Evolutionary conservation across 2,329 filamentous ascomycete species (phyloP).

Genomic region (Fusarium bulbicola): DNA sequence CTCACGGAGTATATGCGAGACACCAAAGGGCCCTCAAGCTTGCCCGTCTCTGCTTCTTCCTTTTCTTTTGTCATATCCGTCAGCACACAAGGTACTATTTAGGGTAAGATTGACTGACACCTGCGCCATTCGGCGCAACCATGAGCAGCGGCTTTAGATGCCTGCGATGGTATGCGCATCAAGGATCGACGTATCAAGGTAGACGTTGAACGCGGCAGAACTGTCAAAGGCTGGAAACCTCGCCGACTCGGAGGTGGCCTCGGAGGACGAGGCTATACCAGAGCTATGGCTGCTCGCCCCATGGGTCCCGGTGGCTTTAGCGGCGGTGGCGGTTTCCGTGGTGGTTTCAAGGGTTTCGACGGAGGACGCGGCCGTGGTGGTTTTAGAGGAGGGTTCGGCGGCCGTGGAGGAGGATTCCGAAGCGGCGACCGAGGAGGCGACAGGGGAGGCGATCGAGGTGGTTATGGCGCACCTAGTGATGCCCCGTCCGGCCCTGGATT

Average conservation of each 20-base stretch:
- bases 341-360: conserved; percentile 58
- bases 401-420: conserved; percentile 65
- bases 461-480: conserved; percentile 62
- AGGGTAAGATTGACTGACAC: conserved; percentile 77
- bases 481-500: conserved; percentile 69
- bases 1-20: conserved; percentile 56
- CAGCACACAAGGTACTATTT: conserved; percentile 37
- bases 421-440: conserved; percentile 46
- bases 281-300: conserved; percentile 77
- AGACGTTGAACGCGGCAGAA: conserved; percentile 95
- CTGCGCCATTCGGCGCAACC: conserved; percentile 65
- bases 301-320: conserved; percentile 68
- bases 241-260: conserved; percentile 91
- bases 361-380: conserved; percentile 56
- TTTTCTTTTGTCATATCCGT: conserved; percentile 40
- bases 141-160: conserved; percentile 86
- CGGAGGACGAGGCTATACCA: conserved; percentile 92
- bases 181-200: conserved; percentile 92
- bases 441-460: conserved; percentile 50
- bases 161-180: conserved; percentile 87
- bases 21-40: conserved; percentile 63
- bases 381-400: conserved; percentile 62
- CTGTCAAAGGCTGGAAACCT: conserved; percentile 92
- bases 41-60: conserved; percentile 58
- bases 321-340: conserved; percentile 61